Percentiles rank a stretch among this genome's conserved stretches.
phyloP scores from a whole-genome alignment of 305 asterid genomes.

The Fraxinus ornus region DNA sequence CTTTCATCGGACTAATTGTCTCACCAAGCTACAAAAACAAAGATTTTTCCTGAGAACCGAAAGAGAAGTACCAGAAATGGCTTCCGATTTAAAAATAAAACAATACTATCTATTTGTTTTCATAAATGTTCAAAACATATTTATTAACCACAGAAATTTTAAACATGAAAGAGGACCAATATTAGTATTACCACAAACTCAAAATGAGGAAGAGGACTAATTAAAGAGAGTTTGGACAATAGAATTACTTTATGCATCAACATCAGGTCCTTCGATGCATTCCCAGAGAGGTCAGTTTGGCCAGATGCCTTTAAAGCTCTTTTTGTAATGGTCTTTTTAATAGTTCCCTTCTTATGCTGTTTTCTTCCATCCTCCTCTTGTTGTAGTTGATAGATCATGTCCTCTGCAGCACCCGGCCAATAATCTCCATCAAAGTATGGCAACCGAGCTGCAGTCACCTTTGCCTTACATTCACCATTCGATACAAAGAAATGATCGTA shows the following conservation, averaged over 20 bases:
- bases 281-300: slow-evolving; percentile 88
- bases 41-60: slow-evolving; percentile 18
- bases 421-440: slow-evolving; percentile 98
- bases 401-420: slow-evolving; percentile 99
- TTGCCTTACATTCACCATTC: slow-evolving; percentile 84
- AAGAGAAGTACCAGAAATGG: background rate
- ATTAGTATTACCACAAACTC: slow-evolving; percentile 6
- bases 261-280: slow-evolving; percentile 82
- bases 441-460: slow-evolving; percentile 91
- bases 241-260: slow-evolving; percentile 84
- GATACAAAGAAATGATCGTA: slow-evolving; percentile 81
- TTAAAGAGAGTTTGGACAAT: slow-evolving; percentile 2
- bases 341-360: slow-evolving; percentile 68
- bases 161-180: background rate
- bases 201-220: background rate
- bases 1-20: slow-evolving; percentile 94
- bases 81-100: background rate
- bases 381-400: slow-evolving; percentile 76
- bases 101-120: background rate
- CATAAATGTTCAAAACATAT: background rate
- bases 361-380: slow-evolving; percentile 93
- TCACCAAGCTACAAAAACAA: slow-evolving; percentile 82
- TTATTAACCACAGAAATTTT: background rate
- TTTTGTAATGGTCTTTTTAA: slow-evolving; percentile 75
- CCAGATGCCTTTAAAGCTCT: slow-evolving; percentile 89